Conservation (phyloP, 2,329 filamentous ascomycete genomes). For the Colletotrichum sojae region DNA sequence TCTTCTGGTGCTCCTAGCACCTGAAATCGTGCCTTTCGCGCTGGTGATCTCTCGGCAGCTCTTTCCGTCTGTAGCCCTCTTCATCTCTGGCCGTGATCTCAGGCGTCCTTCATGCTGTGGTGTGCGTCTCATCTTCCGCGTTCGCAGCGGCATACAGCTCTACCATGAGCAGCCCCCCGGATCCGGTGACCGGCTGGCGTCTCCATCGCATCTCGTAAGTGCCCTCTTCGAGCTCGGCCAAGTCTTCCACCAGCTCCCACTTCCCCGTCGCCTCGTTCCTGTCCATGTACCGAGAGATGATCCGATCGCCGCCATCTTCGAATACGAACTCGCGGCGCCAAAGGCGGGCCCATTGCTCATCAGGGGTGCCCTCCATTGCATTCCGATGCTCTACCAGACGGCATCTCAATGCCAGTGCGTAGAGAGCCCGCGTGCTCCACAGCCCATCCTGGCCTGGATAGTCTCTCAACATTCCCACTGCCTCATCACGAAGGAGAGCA, state of each 20-base stretch:
- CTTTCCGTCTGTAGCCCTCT: too few species aligned
- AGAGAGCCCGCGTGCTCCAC: constrained; percentile 48
- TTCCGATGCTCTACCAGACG: constrained; percentile 48
- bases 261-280: constrained; percentile 45
- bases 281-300: constrained; percentile 50
- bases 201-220: constrained; percentile 51
- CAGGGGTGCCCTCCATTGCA: constrained; percentile 45
- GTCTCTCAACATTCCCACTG: constrained; percentile 48
- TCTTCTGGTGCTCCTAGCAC: background rate
- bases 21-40: too few species aligned
- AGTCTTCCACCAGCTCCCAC: constrained; percentile 57
- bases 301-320: constrained; percentile 51
- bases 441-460: constrained; percentile 53
- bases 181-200: constrained; percentile 51
- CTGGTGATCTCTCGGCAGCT: too few species aligned
- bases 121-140: too few species aligned
- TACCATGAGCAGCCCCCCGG: constrained; percentile 39
- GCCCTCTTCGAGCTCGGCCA: constrained; percentile 48
- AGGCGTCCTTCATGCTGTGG: background rate
- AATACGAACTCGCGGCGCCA: constrained; percentile 52
- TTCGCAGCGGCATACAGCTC: constrained; percentile 20
- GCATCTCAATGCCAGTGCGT: constrained; percentile 47
- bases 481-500: constrained; percentile 50
- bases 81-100: too few species aligned
- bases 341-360: constrained; percentile 51